These are phyloP conservation scores for Kuraishia ogatae DNA, from an alignment of 805 yeast genomes.

Conservation along the genomic window DNA sequence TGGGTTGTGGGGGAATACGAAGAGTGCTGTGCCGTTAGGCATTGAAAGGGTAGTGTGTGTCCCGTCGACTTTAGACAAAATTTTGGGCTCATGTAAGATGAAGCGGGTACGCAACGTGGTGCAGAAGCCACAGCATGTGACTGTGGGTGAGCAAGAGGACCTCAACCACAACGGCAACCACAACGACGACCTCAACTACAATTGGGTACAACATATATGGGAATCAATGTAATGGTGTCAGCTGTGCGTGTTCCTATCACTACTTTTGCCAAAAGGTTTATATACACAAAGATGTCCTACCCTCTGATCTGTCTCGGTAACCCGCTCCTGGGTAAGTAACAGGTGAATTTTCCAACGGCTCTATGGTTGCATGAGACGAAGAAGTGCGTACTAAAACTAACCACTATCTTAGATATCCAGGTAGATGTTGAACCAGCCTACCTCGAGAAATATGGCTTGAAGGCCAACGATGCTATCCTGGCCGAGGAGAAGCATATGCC, in stretches of 20 bases:
- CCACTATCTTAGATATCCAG: constrained; percentile 51
- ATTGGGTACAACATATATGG: too few species aligned
- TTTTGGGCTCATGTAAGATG: background rate
- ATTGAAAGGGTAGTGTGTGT: background rate
- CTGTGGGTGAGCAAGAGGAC: background rate
- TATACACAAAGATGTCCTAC: constrained; percentile 37
- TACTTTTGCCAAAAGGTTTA: background rate
- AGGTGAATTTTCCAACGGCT: background rate
- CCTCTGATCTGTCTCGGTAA: constrained; percentile 83
- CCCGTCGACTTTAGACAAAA: background rate
- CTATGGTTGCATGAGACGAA: background rate
- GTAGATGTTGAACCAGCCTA: constrained; percentile 60
- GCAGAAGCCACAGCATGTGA: background rate
- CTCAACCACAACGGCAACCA: background rate
- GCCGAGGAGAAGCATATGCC: constrained; percentile 77
- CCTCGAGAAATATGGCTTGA: constrained; percentile 73
- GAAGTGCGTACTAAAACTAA: background rate
- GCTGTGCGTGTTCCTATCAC: background rate
- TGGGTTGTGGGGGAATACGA: background rate
- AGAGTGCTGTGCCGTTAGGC: background rate
- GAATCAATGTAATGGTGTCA: background rate
- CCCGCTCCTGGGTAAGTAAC: constrained; percentile 48
- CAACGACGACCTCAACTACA: background rate
- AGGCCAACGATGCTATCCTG: constrained; percentile 90
- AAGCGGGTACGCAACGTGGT: background rate